Evolutionary conservation across 2,329 filamentous ascomycete genomes (phyloP).

Genomic region (Arthrobotrys pseudoclavata): DNA sequence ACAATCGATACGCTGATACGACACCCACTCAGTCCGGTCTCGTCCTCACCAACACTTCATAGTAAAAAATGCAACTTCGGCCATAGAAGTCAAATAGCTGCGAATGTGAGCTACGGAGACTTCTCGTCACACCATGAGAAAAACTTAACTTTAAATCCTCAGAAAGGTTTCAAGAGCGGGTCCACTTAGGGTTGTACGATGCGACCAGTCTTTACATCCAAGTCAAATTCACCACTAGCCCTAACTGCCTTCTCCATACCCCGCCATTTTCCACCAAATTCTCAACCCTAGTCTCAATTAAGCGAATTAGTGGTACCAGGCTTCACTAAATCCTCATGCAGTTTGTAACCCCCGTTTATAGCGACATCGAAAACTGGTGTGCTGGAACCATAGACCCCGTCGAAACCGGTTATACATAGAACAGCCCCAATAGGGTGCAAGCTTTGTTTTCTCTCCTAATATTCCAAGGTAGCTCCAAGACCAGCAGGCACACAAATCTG

Average conservation of each 20-base stretch:
- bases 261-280: constrained; percentile 38
- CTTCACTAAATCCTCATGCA: background rate
- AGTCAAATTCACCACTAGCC: background rate
- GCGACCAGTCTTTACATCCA: background rate
- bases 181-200: constrained; percentile 33
- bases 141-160: background rate
- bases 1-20: constrained; percentile 39
- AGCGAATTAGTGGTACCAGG: constrained; percentile 19
- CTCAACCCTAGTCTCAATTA: constrained; percentile 2
- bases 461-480: constrained; percentile 14
- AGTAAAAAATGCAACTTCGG: background rate
- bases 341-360: background rate
- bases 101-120: background rate
- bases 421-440: background rate
- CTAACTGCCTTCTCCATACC: constrained; percentile 13
- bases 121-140: background rate
- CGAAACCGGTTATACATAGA: constrained; percentile 7
- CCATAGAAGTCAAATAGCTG: background rate
- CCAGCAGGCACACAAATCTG: constrained; percentile 9
- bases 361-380: constrained; percentile 13
- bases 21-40: background rate
- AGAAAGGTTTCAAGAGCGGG: background rate
- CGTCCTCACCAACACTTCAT: background rate
- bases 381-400: constrained; percentile 4
- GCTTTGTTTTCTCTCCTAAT: background rate